Base-by-base conservation (phyloP, 257 asterid species). In the Solanum corneliomulleri region DNA sequence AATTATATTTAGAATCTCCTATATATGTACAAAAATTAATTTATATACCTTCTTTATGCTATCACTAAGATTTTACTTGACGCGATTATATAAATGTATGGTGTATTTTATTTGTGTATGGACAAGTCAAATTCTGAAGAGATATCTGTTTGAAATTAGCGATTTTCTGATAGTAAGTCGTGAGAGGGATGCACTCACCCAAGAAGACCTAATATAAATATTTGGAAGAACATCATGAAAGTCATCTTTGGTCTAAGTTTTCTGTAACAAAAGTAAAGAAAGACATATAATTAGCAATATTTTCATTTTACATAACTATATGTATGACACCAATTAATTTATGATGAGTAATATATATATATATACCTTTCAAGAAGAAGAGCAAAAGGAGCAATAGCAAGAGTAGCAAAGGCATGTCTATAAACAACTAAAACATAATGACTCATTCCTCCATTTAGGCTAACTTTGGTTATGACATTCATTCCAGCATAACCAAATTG, bases 401-500 rank as follows among this genome's bases (percentile, higher is more conserved):
- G 12, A 0, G 98, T 88, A 25, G 98, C 98, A 44, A 94, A 62
- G 44, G 92, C 94, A 64, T 95, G 97, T 14, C 98, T 95, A 56
- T 95, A 95, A 14, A 94, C 98, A 11, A 94, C 98, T 29, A 94
- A 90, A 11, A 95, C 91, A 92, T 95, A 94, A 85, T 94, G 97
- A 60, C 98, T 94, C 88, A 95, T 93, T 2, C 98, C 98, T 39
- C 86, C 85, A 84, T 90, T 93, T 86, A 95, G 90, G 4, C 98
- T 91, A 69, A 92, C 86, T 44, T 92, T 93, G 74, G 94, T 89
- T 11, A 93, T 85, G 15, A 95, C 89, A 90, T 89, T 90, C 98
- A 95, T 94, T 76, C 97, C 98, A 2, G 98, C 93, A 47, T 93
- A 89, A 35, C 98, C 98, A 88, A 93, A 93, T 80, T 95, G 98